Conservation (phyloP, 768 basidiomycete genomes). For the Rhizopogon vinicolor region DNA sequence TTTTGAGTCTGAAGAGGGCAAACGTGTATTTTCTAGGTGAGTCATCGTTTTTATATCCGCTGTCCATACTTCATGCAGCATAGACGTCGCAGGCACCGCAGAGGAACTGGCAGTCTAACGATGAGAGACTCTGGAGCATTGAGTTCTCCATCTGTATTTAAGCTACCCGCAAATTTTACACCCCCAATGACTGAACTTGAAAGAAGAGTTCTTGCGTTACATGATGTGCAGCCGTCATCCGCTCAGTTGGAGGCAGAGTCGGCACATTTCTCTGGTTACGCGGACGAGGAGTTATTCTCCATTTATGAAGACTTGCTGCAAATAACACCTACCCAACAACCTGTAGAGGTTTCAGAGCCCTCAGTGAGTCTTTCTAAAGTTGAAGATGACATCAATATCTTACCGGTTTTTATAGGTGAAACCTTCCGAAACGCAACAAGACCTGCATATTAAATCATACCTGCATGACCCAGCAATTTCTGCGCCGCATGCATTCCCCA, state of each 20-base stretch:
- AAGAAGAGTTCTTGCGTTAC: neutral
- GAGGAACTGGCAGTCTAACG: neutral
- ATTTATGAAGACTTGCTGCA: slow-evolving; percentile 40
- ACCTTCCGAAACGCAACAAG: slow-evolving; percentile 54
- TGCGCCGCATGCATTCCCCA: slow-evolving; percentile 42
- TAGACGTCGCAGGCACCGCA: slow-evolving; percentile 1
- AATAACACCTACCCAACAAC: slow-evolving; percentile 12
- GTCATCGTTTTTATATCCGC: neutral
- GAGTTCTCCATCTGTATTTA: neutral
- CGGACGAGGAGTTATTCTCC: slow-evolving; percentile 32
- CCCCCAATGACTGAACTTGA: slow-evolving; percentile 1
- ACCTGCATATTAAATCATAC: slow-evolving; percentile 70
- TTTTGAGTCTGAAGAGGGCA: neutral
- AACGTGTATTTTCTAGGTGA: neutral
- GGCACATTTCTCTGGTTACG: slow-evolving; percentile 10
- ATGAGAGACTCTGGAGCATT: neutral
- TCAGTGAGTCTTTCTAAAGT: slow-evolving; percentile 33
- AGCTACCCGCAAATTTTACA: neutral
- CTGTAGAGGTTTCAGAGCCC: slow-evolving; percentile 14
- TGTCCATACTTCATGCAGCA: neutral
- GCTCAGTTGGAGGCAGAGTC: neutral
- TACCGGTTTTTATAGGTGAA: slow-evolving; percentile 33
- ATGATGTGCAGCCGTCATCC: neutral
- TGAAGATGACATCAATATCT: neutral
- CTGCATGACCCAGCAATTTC: slow-evolving; percentile 24